Base-by-base conservation (phyloP, 2,329 filamentous ascomycete genomes). In the Botryotinia globosa region DNA sequence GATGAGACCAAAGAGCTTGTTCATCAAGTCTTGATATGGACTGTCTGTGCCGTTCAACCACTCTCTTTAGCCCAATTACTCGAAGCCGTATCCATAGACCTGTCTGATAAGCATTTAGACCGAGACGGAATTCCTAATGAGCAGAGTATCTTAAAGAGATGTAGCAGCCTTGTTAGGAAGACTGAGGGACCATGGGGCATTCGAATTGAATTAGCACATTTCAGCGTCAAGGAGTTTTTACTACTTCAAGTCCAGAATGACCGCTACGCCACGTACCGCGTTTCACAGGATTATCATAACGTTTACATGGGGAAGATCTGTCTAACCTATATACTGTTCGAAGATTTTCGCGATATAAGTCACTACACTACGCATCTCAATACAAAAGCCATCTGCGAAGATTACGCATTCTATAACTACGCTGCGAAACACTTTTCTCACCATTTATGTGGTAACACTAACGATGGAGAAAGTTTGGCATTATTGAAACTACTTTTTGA, bases 191-290 rank as follows among this genome's bases (percentile, higher is more conserved):
- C 64, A 16, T 29, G 71, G 32, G 45, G 61, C 5, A 42, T 69
- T 6, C 45, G 61, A 9, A 58, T 80, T 12, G 74, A 77, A 70
- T 64, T 80, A 16, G 76, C 78, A 22, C 77, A 79, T 66, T 79
- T 78, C 54, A 79, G 75, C 29, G 78, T 79, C 22, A 62, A 76
- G 48, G 77, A 79, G 58, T 79, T 76, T 62, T 69, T 79, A 45
- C 12, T 61, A 3, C 45, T 51, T 7, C 58, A 63, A 42, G 56
- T 73, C 39, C 37, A 45, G 14, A 2, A 58, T 44, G 51, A 45
- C n/a, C 25, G 7, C 3, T 45, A 69, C 14, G 0, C n/a, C 25
- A 22, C 0, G 4, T 69, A 58, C n/a, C 66, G 51, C 25, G 9
- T 37, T 0, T 44, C 51, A 29, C 34, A 29, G n/a, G 25, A 29